phyloP scores from a whole-genome alignment of 345 rosid genomes.

The Geranium rotundifolium region DNA sequence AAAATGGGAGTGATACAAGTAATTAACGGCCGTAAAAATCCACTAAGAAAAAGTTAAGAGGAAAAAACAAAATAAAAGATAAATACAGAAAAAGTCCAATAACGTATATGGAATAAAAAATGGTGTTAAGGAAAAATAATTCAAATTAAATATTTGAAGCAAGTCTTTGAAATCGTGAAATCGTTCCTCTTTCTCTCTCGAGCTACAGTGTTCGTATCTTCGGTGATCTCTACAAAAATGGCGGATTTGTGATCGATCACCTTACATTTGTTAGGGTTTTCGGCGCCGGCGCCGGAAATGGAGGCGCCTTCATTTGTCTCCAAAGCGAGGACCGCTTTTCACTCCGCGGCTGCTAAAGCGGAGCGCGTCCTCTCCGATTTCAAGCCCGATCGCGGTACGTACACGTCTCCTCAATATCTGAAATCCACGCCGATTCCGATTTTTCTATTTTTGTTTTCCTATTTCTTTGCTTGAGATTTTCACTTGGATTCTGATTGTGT shows the following conservation, averaged over 20 bases:
- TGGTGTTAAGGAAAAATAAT: background rate
- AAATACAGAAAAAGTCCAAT: background rate
- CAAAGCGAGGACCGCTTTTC: constrained; percentile 83
- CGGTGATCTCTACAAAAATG: background rate
- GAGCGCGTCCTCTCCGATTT: constrained; percentile 87
- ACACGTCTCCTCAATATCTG: background rate
- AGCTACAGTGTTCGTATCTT: background rate
- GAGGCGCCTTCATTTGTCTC: constrained; percentile 70
- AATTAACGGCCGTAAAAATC: too few relatives aligned
- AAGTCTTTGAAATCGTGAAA: too few relatives aligned
- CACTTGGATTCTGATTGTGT: background rate
- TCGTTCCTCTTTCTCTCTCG: too few relatives aligned
- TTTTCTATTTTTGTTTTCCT: background rate
- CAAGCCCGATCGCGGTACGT: constrained; percentile 84
- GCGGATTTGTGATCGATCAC: background rate
- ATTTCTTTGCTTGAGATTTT: background rate
- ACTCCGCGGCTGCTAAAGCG: constrained; percentile 96
- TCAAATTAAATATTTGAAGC: background rate
- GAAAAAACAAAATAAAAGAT: background rate
- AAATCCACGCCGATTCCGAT: constrained; percentile 2
- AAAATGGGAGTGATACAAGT: too few relatives aligned
- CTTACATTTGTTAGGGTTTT: background rate
- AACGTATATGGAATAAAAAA: too few relatives aligned
- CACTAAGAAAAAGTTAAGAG: too few relatives aligned
- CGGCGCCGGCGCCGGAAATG: constrained; percentile 16